Evolutionary conservation across 352 stramenopile genomes (phyloP).

Genomic region (Pythium coloratum): DNA sequence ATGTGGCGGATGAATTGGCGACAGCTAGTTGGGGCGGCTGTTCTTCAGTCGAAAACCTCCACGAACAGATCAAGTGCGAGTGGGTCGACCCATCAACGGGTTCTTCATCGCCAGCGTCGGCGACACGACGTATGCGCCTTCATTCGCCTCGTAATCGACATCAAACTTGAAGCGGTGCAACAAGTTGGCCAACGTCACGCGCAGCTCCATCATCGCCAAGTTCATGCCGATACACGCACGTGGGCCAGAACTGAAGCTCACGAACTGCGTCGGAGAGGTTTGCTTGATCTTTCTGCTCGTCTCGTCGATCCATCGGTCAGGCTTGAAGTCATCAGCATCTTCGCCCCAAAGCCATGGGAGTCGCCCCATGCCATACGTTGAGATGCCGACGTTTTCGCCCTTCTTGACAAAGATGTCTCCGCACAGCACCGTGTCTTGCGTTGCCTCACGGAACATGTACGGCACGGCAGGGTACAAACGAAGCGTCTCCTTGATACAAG

Average conservation of each 20-base stretch:
- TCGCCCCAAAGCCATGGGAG: conserved; percentile 20
- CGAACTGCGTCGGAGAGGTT: conserved; percentile 30
- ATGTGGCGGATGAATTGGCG: too few species aligned
- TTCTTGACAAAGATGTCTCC: conserved; percentile 26
- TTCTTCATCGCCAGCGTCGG: conserved; percentile 20
- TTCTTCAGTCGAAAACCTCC: too few species aligned
- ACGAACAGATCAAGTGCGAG: too few species aligned
- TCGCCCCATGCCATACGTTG: conserved; percentile 37
- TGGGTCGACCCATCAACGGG: not conserved
- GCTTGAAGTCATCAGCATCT: conserved; percentile 16
- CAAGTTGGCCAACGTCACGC: conserved; percentile 15
- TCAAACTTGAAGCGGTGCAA: conserved; percentile 17
- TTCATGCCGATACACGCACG: conserved; percentile 56
- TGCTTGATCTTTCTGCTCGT: conserved; percentile 12
- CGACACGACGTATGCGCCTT: conserved; percentile 14
- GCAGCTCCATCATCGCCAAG: conserved; percentile 18
- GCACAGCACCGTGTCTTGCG: conserved; percentile 52
- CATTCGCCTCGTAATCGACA: conserved; percentile 9
- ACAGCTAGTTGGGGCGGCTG: too few species aligned
- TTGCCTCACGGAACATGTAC: conserved; percentile 55
- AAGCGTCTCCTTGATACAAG: conserved; percentile 54
- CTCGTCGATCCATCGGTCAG: conserved; percentile 46
- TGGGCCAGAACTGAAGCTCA: conserved; percentile 42
- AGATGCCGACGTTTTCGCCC: conserved; percentile 27
- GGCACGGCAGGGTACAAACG: conserved; percentile 59